These are phyloP conservation scores for Terfezia claveryi DNA, from an alignment of 495 filamentous ascomycete genomes.

Conservation along the genomic window DNA sequence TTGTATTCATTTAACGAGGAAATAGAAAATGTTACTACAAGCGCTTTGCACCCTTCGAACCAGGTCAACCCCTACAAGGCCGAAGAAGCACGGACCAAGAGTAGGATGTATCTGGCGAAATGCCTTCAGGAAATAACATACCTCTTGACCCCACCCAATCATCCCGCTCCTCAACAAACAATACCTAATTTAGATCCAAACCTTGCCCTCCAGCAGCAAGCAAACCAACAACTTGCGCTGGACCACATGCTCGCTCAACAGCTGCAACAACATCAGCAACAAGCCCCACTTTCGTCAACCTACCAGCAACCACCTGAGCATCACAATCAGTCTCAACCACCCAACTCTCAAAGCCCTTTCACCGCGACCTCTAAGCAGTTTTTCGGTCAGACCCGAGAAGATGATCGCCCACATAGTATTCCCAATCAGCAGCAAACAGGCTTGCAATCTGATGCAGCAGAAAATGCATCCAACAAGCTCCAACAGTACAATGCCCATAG, in stretches of 20 bases:
- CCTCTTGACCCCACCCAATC: constrained; percentile 40
- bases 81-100: constrained; percentile 18
- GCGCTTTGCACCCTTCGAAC: background rate
- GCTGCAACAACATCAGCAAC: constrained; percentile 17
- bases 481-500: no score
- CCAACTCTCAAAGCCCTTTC: no score
- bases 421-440: no score
- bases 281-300: constrained; percentile 30
- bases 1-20: background rate
- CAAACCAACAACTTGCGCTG: constrained; percentile 11
- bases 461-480: no score
- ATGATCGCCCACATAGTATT: no score
- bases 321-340: background rate
- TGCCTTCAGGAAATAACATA: constrained; percentile 43
- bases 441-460: no score
- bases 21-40: background rate
- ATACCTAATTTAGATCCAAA: no score
- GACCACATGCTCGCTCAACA: constrained; percentile 21
- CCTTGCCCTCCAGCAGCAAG: constrained; percentile 23
- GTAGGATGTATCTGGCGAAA: constrained; percentile 31
- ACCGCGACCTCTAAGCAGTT: no score
- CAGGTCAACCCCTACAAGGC: constrained; percentile 14
- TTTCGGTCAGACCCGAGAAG: no score
- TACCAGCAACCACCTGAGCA: constrained; percentile 31
- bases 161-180: constrained; percentile 31